phyloP scores from a whole-genome alignment of 148 eudicot species.

The Amaranthus cruentus region DNA sequence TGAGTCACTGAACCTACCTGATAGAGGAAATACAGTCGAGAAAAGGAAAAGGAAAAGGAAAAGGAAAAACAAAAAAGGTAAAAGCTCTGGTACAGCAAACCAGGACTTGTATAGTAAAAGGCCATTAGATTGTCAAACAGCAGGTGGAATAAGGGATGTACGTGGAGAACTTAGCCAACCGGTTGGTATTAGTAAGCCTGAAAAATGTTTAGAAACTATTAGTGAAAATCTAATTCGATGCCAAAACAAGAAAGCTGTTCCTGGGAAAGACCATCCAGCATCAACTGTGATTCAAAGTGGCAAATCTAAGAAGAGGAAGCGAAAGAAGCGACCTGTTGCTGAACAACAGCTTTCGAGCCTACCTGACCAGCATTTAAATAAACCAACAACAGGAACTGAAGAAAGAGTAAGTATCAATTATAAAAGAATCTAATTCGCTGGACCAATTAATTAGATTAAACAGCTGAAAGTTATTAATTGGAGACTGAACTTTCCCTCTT shows the following conservation, averaged over 20 bases:
- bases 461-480: not conserved
- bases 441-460: not conserved
- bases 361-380: not conserved
- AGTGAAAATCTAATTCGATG: not conserved
- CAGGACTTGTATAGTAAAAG: conserved; percentile 18
- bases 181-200: conserved; percentile 4
- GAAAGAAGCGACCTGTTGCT: conserved; percentile 22
- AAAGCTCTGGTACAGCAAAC: conserved; percentile 27
- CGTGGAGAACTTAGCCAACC: conserved; percentile 10
- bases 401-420: not conserved
- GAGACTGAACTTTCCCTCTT: not conserved
- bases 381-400: not conserved
- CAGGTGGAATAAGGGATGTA: conserved; percentile 16
- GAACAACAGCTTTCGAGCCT: not conserved
- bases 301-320: not conserved
- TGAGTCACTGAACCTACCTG: not conserved
- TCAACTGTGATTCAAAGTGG: not conserved
- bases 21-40: not conserved
- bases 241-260: conserved; percentile 1
- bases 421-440: not conserved
- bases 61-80: conserved; percentile 33
- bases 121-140: conserved; percentile 22
- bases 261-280: not conserved
- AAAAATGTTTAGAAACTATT: not conserved
- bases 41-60: conserved; percentile 24